phyloP scores from a whole-genome alignment of 2,329 filamentous ascomycete species.

The Cryphonectria japonica region DNA sequence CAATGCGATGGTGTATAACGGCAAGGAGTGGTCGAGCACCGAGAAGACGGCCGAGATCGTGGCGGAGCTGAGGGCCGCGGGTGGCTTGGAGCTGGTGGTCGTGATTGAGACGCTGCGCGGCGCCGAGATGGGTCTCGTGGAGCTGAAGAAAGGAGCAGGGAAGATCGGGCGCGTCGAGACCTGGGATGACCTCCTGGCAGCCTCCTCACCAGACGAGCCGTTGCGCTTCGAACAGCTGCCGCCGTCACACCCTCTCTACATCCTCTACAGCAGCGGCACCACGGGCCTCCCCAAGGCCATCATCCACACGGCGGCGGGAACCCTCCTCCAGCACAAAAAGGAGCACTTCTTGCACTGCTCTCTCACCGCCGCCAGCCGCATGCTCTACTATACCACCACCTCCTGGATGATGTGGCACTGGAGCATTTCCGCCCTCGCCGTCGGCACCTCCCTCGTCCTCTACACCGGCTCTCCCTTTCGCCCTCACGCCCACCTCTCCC shows the following conservation, averaged over 20 bases:
- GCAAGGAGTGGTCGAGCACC: constrained; percentile 80
- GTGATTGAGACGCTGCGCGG: constrained; percentile 70
- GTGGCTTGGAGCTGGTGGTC: constrained; percentile 70
- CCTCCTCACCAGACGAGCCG: constrained; percentile 46
- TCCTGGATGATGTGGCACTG: constrained; percentile 99
- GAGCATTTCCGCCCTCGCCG: constrained; percentile 84
- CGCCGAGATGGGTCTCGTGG: constrained; percentile 46
- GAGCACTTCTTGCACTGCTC: constrained; percentile 89
- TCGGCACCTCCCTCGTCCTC: constrained; percentile 80
- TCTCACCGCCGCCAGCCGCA: constrained; percentile 69
- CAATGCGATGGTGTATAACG: constrained; percentile 88
- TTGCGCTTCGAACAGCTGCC: constrained; percentile 76
- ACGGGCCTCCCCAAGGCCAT: constrained; percentile 90
- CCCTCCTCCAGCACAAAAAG: constrained; percentile 95
- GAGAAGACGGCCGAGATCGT: constrained; percentile 81
- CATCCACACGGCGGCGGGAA: constrained; percentile 87
- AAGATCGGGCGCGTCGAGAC: constrained; percentile 47
- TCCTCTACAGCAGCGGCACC: constrained; percentile 91
- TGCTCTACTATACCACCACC: constrained; percentile 94
- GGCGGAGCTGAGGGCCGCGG: constrained; percentile 57
- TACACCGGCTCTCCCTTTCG: constrained; percentile 94
- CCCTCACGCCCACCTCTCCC: constrained; percentile 76
- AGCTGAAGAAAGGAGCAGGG: constrained; percentile 41
- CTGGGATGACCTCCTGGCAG: constrained; percentile 50
- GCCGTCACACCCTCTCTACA: constrained; percentile 88